Evolutionary conservation across 768 basidiomycete species (phyloP).

Genomic region (Russula brevipes): DNA sequence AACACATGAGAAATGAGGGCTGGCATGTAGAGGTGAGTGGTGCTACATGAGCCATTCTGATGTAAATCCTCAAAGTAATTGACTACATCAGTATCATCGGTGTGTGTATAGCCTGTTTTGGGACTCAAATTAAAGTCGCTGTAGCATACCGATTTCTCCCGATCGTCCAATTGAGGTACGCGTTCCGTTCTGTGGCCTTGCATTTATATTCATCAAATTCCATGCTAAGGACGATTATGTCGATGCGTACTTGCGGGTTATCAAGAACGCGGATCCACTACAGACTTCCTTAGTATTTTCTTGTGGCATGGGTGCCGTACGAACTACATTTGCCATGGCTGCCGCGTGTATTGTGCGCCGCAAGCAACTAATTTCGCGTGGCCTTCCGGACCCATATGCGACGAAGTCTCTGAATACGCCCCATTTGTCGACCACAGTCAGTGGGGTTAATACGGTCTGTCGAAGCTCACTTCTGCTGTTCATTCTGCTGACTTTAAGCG

Average conservation of each 20-base stretch:
- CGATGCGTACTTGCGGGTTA: slow-evolving; percentile 83
- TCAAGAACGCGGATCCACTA: slow-evolving; percentile 73
- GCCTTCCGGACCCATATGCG: slow-evolving; percentile 75
- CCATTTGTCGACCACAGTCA: slow-evolving; percentile 28
- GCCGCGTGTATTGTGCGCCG: slow-evolving; percentile 83
- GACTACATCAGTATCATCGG: slow-evolving; percentile 62
- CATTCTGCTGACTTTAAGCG: background rate
- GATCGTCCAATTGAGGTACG: slow-evolving; percentile 84
- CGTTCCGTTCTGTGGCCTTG: background rate
- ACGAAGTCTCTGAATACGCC: slow-evolving; percentile 31
- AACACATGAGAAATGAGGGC: slow-evolving; percentile 67
- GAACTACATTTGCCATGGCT: slow-evolving; percentile 97
- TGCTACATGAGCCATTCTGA: slow-evolving; percentile 9
- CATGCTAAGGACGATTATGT: slow-evolving; percentile 81
- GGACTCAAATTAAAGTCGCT: slow-evolving; percentile 3
- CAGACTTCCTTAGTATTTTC: slow-evolving; percentile 85
- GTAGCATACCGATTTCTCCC: slow-evolving; percentile 89
- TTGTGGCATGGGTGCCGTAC: slow-evolving; percentile 94
- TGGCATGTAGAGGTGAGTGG: slow-evolving; percentile 84
- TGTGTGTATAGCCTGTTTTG: slow-evolving; percentile 31
- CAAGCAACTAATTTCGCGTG: slow-evolving; percentile 55
- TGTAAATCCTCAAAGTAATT: background rate
- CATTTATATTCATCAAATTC: background rate
- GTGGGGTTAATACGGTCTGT: slow-evolving; percentile 49
- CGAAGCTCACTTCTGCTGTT: background rate